Conservation (phyloP, 2,329 filamentous ascomycete species). For the Calycina marina region DNA sequence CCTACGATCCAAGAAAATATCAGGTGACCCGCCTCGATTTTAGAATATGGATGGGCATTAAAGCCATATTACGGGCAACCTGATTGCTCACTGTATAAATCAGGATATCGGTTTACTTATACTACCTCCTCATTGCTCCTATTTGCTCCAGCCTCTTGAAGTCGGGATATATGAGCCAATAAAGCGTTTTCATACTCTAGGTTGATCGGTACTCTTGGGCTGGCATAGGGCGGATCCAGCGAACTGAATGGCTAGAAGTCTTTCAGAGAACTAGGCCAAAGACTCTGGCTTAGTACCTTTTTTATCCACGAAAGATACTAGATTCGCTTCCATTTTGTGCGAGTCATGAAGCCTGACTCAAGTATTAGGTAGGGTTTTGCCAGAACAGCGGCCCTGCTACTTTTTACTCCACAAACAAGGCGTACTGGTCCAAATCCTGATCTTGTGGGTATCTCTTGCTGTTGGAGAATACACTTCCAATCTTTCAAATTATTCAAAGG, state of each 20-base stretch:
- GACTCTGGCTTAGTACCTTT: too few species aligned
- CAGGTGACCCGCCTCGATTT: not conserved
- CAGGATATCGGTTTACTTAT: not conserved
- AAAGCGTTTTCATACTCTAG: not conserved
- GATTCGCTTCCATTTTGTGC: too few species aligned
- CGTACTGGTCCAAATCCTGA: too few species aligned
- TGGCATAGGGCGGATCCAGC: not conserved
- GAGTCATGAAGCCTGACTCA: too few species aligned
- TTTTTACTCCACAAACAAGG: too few species aligned
- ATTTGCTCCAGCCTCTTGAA: not conserved
- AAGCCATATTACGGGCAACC: not conserved
- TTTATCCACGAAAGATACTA: too few species aligned
- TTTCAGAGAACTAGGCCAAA: not conserved
- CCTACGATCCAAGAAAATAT: not conserved
- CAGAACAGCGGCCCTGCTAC: too few species aligned
- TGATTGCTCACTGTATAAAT: not conserved
- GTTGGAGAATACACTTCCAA: too few species aligned
- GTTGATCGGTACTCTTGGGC: not conserved
- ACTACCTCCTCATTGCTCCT: not conserved
- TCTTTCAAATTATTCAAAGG: too few species aligned
- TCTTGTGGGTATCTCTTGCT: too few species aligned
- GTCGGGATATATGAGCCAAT: not conserved
- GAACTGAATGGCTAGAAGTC: not conserved
- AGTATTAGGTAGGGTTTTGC: too few species aligned
- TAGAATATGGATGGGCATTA: not conserved